Conservation (phyloP, 2,329 filamentous ascomycete species). For the Trichoderma sp. region DNA sequence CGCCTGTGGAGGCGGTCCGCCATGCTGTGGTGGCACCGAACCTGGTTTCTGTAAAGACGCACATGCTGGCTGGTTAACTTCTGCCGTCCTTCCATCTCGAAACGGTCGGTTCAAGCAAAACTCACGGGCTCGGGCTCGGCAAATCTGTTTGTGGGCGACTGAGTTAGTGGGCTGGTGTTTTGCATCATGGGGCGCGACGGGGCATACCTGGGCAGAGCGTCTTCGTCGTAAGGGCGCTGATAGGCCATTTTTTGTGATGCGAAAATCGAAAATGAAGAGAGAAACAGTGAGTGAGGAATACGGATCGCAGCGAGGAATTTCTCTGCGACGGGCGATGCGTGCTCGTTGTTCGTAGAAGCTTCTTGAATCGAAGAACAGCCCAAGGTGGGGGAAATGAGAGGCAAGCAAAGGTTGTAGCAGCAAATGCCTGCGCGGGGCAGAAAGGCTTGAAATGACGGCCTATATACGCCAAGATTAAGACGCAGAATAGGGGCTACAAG, state of each 20-base stretch:
- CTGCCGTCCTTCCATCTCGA: not conserved
- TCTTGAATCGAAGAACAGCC: not conserved
- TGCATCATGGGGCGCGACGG: not conserved
- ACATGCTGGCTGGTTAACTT: slow-evolving; percentile 2
- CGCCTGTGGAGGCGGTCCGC: slow-evolving; percentile 31
- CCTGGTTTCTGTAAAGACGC: slow-evolving; percentile 40
- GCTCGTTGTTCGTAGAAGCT: not conserved
- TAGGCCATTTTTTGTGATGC: slow-evolving; percentile 71
- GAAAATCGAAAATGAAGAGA: not conserved
- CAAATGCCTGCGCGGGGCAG: slow-evolving; percentile 14
- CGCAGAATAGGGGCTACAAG: slow-evolving; percentile 10
- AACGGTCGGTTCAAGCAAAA: slow-evolving; percentile 29
- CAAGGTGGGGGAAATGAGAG: not conserved
- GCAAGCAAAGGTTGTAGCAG: not conserved
- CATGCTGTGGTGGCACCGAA: slow-evolving; percentile 31
- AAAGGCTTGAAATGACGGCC: not conserved
- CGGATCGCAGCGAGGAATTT: not conserved
- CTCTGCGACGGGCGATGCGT: not conserved
- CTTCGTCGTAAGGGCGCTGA: slow-evolving; percentile 89
- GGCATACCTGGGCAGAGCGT: slow-evolving; percentile 85
- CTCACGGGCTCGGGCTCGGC: slow-evolving; percentile 72
- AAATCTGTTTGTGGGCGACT: slow-evolving; percentile 53
- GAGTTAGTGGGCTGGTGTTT: slow-evolving; percentile 1
- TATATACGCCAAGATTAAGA: not conserved
- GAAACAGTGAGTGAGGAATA: not conserved